Evolutionary conservation across 805 yeast species (phyloP).

Genomic region (Hanseniaspora pseudoguilliermondii): DNA sequence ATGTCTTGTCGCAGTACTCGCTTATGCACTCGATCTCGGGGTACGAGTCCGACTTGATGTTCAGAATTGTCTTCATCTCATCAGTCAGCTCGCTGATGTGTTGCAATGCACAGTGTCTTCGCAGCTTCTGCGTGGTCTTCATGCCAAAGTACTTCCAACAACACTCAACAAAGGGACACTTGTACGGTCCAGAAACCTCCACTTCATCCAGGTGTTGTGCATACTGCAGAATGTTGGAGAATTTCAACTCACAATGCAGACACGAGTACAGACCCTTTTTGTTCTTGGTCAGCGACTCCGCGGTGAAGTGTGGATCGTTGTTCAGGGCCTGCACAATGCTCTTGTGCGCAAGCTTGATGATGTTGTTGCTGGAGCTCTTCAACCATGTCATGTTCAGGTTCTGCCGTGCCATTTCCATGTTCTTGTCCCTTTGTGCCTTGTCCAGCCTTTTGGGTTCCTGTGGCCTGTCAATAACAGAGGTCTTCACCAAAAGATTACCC

Average conservation of each 20-base stretch:
- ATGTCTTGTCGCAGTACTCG: slow-evolving; percentile 34
- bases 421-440: neutral
- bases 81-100: slow-evolving; percentile 28
- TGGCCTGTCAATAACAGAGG: neutral
- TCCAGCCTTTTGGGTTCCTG: neutral
- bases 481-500: neutral
- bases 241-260: slow-evolving; percentile 34
- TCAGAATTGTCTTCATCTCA: slow-evolving; percentile 21
- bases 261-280: slow-evolving; percentile 37
- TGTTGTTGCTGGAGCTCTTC: neutral
- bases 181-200: slow-evolving; percentile 30
- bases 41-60: slow-evolving; percentile 22
- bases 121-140: slow-evolving; percentile 36
- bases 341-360: neutral
- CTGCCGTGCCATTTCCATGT: neutral
- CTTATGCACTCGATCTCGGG: slow-evolving; percentile 26
- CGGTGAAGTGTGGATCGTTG: slow-evolving; percentile 22
- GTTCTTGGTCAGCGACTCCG: slow-evolving; percentile 24
- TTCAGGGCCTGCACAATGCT: slow-evolving; percentile 21
- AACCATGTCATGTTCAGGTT: neutral
- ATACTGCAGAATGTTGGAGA: slow-evolving; percentile 29
- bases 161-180: slow-evolving; percentile 36
- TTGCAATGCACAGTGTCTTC: slow-evolving; percentile 39
- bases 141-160: slow-evolving; percentile 40
- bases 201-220: slow-evolving; percentile 35